These are phyloP conservation scores for Tulasnella sp. DNA, from an alignment of 768 basidiomycete species.

Conservation along the genomic window DNA sequence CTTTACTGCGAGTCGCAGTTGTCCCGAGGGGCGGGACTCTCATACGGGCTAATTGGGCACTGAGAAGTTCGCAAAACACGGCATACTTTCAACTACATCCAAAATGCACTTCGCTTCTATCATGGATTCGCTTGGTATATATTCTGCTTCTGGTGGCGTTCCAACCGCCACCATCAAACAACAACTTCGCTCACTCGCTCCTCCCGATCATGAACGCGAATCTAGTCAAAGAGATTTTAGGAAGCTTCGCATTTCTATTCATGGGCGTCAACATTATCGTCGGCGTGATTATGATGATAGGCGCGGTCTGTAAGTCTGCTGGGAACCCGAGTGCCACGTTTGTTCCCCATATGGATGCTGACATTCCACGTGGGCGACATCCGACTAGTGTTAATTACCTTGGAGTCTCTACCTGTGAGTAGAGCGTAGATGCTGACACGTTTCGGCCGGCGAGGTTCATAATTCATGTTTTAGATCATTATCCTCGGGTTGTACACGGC, in stretches of 20 bases:
- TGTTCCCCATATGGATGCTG: background rate
- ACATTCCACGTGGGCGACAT: background rate
- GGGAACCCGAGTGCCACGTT: background rate
- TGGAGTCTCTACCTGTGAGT: conserved; percentile 28
- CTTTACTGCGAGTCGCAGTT: background rate
- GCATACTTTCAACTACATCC: background rate
- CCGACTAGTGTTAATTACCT: background rate
- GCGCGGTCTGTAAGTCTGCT: conserved; percentile 30
- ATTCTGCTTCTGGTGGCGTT: background rate
- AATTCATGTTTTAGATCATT: conserved; percentile 37
- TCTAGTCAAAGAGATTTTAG: background rate
- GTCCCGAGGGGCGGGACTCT: background rate
- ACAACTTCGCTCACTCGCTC: background rate
- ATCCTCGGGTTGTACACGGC: conserved; percentile 45
- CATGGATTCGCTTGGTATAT: background rate
- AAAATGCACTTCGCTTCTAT: background rate
- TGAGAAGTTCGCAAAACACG: background rate
- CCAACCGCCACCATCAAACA: background rate
- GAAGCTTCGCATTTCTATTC: background rate
- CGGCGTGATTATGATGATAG: conserved; percentile 15
- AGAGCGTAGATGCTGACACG: background rate
- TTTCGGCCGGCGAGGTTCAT: background rate
- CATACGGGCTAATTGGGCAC: background rate
- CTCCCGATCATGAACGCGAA: background rate
- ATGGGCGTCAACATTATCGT: conserved; percentile 24